These are phyloP conservation scores for Zanthoxylum bungeanum DNA, from an alignment of 345 rosid species.

Conservation along the genomic window DNA sequence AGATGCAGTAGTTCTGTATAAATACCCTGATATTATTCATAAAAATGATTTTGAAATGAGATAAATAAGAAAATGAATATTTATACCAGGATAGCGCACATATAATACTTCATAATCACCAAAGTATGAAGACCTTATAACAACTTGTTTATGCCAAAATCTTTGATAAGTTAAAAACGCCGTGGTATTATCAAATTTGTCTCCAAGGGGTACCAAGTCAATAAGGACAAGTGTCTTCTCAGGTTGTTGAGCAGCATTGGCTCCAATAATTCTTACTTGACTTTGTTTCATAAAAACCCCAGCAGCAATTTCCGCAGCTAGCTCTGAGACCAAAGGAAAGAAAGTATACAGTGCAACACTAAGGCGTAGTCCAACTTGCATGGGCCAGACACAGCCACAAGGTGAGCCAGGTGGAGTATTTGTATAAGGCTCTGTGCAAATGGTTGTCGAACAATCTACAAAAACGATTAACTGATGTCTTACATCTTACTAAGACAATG, in stretches of 20 bases:
- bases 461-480: conserved; percentile 17
- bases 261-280: conserved; percentile 94
- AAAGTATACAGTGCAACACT: conserved; percentile 82
- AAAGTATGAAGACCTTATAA: conserved; percentile 53
- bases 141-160: conserved; percentile 81
- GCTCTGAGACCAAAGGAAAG: conserved; percentile 92
- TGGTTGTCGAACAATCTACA: conserved; percentile 73
- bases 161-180: conserved; percentile 77
- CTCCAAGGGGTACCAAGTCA: conserved; percentile 88
- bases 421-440: conserved; percentile 78
- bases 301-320: conserved; percentile 70
- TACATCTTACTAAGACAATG: conserved; percentile 11
- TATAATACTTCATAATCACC: conserved; percentile 80
- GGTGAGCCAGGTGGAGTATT: conserved; percentile 95
- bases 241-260: conserved; percentile 82
- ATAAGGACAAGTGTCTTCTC: conserved; percentile 77
- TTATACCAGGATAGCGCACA: conserved; percentile 74
- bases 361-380: conserved; percentile 81
- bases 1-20: conserved; percentile 16
- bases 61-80: not conserved
- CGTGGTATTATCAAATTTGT: conserved; percentile 70
- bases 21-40: not conserved
- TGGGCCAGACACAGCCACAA: conserved; percentile 92
- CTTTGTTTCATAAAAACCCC: conserved; percentile 96
- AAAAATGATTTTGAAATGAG: not conserved